Conservation (phyloP, 1,139 yeast species). For the Nakaseomyces delphensis region DNA sequence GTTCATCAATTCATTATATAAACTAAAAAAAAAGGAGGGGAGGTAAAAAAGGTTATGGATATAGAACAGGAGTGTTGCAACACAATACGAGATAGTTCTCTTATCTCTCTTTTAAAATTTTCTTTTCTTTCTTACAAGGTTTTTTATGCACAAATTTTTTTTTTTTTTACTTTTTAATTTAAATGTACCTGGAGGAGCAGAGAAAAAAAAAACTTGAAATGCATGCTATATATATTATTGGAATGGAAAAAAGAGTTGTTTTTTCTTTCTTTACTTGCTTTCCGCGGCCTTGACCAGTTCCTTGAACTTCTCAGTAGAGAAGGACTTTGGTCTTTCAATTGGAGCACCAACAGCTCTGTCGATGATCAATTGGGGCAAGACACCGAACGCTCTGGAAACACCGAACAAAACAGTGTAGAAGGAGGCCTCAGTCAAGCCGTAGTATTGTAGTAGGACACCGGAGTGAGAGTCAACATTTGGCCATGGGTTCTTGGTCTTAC, state of each 20-base stretch:
- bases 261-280: constrained; percentile 7
- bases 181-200: background rate
- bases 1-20: constrained; percentile 5
- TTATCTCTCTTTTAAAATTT: background rate
- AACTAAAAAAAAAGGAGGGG: background rate
- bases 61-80: background rate
- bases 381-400: constrained; percentile 97
- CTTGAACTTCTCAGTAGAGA: constrained; percentile 52
- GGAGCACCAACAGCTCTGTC: constrained; percentile 95
- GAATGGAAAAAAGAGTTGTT: background rate
- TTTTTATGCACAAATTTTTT: too few species aligned
- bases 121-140: background rate
- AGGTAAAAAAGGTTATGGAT: background rate
- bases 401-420: constrained; percentile 98
- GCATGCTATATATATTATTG: background rate
- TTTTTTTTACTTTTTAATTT: too few species aligned
- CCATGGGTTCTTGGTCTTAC: constrained; percentile 98
- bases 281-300: constrained; percentile 34
- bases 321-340: constrained; percentile 96
- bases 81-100: background rate
- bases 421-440: constrained; percentile 89
- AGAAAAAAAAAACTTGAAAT: background rate
- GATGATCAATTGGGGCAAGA: constrained; percentile 89
- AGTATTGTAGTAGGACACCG: constrained; percentile 93
- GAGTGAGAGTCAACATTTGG: constrained; percentile 98